phyloP scores from a whole-genome alignment of 352 stramenopile species.

The Pythium diclinum region DNA sequence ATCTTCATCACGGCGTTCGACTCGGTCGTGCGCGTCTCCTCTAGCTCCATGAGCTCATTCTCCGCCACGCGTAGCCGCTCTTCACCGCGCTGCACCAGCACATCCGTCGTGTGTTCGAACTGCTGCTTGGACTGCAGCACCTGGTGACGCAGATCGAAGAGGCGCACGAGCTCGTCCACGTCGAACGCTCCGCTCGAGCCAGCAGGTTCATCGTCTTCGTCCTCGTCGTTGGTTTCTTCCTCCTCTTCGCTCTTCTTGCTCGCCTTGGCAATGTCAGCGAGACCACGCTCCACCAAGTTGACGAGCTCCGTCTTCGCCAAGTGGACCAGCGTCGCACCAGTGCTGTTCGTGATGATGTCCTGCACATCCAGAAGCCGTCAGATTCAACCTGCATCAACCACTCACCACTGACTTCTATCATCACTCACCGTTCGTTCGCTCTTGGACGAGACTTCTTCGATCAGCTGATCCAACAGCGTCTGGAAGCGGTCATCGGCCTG shows the following conservation, averaged over 20 bases:
- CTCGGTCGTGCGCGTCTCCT: conserved; percentile 44
- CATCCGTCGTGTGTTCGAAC: conserved; percentile 55
- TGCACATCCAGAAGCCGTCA: conserved; percentile 4
- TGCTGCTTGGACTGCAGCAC: conserved; percentile 67
- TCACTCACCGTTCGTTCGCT: conserved; percentile 40
- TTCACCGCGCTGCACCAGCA: conserved; percentile 51
- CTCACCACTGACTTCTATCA: too few relatives aligned
- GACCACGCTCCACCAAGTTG: conserved; percentile 56
- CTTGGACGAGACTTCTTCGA: conserved; percentile 58
- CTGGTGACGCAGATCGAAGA: conserved; percentile 74
- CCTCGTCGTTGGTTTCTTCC: conserved; percentile 17
- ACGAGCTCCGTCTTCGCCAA: conserved; percentile 68
- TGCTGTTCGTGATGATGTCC: conserved; percentile 67
- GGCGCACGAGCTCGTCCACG: conserved; percentile 61
- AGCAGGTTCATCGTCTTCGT: conserved; percentile 11
- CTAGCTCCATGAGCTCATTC: conserved; percentile 56
- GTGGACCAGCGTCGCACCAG: conserved; percentile 68
- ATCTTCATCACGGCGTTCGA: conserved; percentile 46
- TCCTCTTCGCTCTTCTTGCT: conserved; percentile 31
- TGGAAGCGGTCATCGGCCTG: conserved; percentile 62
- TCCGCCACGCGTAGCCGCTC: conserved; percentile 52
- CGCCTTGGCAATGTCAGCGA: conserved; percentile 43
- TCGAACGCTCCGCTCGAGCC: conserved; percentile 37
- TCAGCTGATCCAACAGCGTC: conserved; percentile 49
- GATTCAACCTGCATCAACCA: not conserved